Base-by-base conservation (phyloP, 768 basidiomycete species). In the Trichaptum fuscoviolaceum region DNA sequence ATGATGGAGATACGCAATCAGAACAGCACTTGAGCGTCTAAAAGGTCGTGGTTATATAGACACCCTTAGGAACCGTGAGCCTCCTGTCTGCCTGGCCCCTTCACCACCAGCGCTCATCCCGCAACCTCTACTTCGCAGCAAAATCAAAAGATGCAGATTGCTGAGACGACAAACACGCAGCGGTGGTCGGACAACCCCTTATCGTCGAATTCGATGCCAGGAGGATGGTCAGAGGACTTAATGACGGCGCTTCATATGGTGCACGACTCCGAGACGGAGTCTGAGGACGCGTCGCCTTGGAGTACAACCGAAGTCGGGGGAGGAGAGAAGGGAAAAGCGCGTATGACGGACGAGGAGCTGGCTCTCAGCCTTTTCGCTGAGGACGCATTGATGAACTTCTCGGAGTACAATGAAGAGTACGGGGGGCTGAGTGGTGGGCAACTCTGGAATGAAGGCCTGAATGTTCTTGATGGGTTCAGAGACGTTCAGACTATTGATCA, bases 351-450 rank as follows among this genome's bases (percentile, higher is more conserved):
- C 69, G 79, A 81, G 52, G 81, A 84, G 52, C 64, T 79, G 8
- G 86, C 86, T 0, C 73, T 83, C 8, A 74, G 76, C 42, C 57
- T 82, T 0, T 83, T 83, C 64, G 74, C 74, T 2, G 75, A 81
- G 30, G 75, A 78, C 18, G 64, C 82, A 6, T 66, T 76, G 57
- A 65, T 81, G 3, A 70, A 68, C 0, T 58, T 72, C n/a, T 71
- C 80, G 27, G 71, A 0, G 58, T 72, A n/a, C 71, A 80, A 35
- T 71, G 75, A 1, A 84, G 85, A 67, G 18, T 70, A 83, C 12
- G 42, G 42, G 15, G 84, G 85, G 0, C 73, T 71, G 64, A 84
- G 81, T 66, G 68, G 86, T 9, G 77, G 76, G n/a, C 69, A 69
- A 5, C 82, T 83, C 4, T 68, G 83, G n/a, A 73, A 73, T 20